Evolutionary conservation across 192 early-diverging fungal genomes (phyloP).

Genomic region (Coemansia sp.): DNA sequence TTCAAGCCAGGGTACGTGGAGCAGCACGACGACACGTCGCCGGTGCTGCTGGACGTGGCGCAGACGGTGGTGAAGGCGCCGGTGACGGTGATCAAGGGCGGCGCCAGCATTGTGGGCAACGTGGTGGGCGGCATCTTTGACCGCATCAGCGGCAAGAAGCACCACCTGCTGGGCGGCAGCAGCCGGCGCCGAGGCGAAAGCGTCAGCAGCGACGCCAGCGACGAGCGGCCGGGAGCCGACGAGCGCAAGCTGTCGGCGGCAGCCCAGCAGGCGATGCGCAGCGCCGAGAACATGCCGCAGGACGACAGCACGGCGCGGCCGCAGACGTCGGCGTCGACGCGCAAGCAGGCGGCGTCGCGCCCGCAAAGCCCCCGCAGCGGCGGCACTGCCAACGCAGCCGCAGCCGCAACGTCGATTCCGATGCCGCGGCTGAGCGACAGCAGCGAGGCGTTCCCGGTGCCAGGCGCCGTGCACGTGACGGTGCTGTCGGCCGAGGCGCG

Average conservation of each 20-base stretch:
- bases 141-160: slow-evolving; percentile 43
- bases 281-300: slow-evolving; percentile 40
- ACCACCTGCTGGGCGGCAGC: slow-evolving; percentile 14
- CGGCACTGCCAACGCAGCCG: background rate
- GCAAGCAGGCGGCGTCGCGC: background rate
- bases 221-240: background rate
- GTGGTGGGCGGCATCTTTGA: slow-evolving; percentile 43
- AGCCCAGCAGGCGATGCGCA: slow-evolving; percentile 23
- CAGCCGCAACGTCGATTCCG: slow-evolving; percentile 8
- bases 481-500: slow-evolving; percentile 32
- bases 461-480: slow-evolving; percentile 24
- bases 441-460: slow-evolving; percentile 29
- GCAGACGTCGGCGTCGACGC: background rate
- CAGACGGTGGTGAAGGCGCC: slow-evolving; percentile 60
- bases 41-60: slow-evolving; percentile 56
- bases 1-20: slow-evolving; percentile 63
- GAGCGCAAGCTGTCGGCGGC: slow-evolving; percentile 28
- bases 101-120: slow-evolving; percentile 51
- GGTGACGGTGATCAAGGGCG: slow-evolving; percentile 57
- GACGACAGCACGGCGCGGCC: slow-evolving; percentile 10
- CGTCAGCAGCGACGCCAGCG: slow-evolving; percentile 8
- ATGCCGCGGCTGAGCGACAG: slow-evolving; percentile 31
- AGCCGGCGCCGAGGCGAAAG: slow-evolving; percentile 9
- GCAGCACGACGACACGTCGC: slow-evolving; percentile 52
- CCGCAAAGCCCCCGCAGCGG: slow-evolving; percentile 4